These are phyloP conservation scores for Symmetrospora coprosmae DNA, from an alignment of 768 basidiomycete genomes.

Conservation along the genomic window DNA sequence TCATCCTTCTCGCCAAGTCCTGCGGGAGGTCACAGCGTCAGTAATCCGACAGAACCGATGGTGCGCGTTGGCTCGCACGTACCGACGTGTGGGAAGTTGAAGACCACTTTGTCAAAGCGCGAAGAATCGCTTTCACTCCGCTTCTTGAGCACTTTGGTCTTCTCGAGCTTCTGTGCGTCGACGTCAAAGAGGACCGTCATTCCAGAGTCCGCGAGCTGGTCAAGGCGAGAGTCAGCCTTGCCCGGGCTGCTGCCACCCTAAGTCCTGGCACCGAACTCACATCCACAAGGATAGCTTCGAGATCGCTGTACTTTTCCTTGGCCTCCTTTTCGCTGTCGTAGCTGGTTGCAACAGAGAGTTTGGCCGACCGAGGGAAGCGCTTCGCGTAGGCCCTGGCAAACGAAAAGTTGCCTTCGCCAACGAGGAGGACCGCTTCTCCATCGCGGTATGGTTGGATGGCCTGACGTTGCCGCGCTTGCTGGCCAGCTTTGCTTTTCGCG, in stretches of 20 bases:
- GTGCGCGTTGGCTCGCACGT: neutral
- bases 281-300: constrained; percentile 1
- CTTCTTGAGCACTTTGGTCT: constrained; percentile 14
- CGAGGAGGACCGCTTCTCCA: constrained; percentile 10
- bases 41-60: too few species aligned
- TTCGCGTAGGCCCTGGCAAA: neutral
- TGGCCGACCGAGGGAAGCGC: neutral
- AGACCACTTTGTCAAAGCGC: constrained; percentile 23
- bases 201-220: constrained; percentile 21
- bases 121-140: neutral
- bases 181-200: constrained; percentile 16
- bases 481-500: neutral
- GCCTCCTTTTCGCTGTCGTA: constrained; percentile 15
- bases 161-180: constrained; percentile 19
- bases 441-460: constrained; percentile 13
- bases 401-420: constrained; percentile 24
- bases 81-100: constrained; percentile 24
- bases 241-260: too few species aligned
- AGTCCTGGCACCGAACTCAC: too few species aligned
- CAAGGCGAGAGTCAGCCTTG: too few species aligned
- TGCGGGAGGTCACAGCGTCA: too few species aligned
- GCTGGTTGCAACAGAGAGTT: constrained; percentile 3
- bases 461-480: neutral
- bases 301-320: constrained; percentile 14
- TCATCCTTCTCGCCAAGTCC: constrained; percentile 24